Percentiles rank a stretch among this genome's conserved stretches.
phyloP scores from a whole-genome alignment of 495 filamentous ascomycete species.

The Pseudevernia furfuracea region DNA sequence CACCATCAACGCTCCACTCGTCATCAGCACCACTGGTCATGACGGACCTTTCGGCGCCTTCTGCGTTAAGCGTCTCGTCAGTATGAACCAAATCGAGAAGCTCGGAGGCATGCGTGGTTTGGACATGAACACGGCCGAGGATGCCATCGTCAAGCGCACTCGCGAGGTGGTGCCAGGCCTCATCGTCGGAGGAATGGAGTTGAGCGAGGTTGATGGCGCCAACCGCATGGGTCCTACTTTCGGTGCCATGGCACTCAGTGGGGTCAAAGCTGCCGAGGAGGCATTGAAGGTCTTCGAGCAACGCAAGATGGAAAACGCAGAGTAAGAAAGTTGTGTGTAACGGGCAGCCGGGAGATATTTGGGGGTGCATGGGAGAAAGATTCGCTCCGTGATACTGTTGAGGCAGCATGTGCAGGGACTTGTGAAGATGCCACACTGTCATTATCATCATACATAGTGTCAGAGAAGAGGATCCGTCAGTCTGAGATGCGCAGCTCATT shows the following conservation, averaged over 20 bases:
- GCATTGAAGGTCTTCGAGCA: constrained; percentile 66
- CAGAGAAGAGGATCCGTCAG: too few species aligned
- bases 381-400: background rate
- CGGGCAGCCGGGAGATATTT: background rate
- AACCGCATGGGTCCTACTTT: constrained; percentile 80
- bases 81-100: constrained; percentile 71
- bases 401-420: background rate
- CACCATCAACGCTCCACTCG: constrained; percentile 82
- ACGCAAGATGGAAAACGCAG: constrained; percentile 52
- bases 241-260: constrained; percentile 74
- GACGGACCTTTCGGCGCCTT: constrained; percentile 90
- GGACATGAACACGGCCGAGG: constrained; percentile 83
- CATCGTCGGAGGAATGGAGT: constrained; percentile 89
- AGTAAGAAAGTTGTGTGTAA: background rate
- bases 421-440: background rate
- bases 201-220: constrained; percentile 81
- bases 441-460: background rate
- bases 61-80: constrained; percentile 73
- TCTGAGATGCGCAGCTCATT: background rate
- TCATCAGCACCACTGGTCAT: constrained; percentile 83
- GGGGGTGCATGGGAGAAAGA: background rate
- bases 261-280: constrained; percentile 85
- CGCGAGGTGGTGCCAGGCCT: constrained; percentile 79
- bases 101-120: constrained; percentile 85
- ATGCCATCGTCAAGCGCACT: constrained; percentile 84